Base-by-base conservation (phyloP, 371 early-diverging fungal species). In the Rhizomucor pusillus region DNA sequence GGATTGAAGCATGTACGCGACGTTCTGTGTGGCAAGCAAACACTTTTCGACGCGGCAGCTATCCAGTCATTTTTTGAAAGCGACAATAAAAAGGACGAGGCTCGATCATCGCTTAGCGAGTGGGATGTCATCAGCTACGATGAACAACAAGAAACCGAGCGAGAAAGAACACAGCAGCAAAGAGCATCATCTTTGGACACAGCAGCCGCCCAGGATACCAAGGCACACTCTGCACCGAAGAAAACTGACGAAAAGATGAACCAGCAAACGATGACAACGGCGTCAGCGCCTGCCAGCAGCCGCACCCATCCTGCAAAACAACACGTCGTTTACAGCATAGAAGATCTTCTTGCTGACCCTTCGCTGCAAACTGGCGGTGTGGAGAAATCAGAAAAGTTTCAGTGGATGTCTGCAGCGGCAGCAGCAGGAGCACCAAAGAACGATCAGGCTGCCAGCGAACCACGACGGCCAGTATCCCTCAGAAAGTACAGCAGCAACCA, bases 1-100 rank as follows among this genome's bases (percentile, higher is more conserved):
- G 83, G 83, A 0, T 62, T 86, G 36, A 85, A 84, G 43, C 84
- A 86, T 53, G 71, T 85, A 0, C 75, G 84, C 5, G 87, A 86
- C 65, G 76, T 84, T 6, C 53, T 86, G 18, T 49, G 70, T 6
- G 85, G 82, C 3, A 69, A 77, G 39, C 68, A 77, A 12, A 54
- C 57, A 29, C 71, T 76, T 9, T 69, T 84, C 44, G 77, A 85
- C 51, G 59, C 78, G 1, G 65, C 66, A 18, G 73, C 75, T 0
- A 65, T 84, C 3, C 69, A 74, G 1, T 25, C 43, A 41, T 33
- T 34, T 25, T 34, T 49, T 14, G 49, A 37, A 12, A 41, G 20
- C 7, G 16, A 53, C 29, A 2, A 34, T 14, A 23, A 47, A n/a
- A 36, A 54, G 1, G 39, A 47, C 10, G 56, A 36, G 14, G 48